phyloP scores from a whole-genome alignment of 164 flowering plant species.

The Magnolia officinalis region DNA sequence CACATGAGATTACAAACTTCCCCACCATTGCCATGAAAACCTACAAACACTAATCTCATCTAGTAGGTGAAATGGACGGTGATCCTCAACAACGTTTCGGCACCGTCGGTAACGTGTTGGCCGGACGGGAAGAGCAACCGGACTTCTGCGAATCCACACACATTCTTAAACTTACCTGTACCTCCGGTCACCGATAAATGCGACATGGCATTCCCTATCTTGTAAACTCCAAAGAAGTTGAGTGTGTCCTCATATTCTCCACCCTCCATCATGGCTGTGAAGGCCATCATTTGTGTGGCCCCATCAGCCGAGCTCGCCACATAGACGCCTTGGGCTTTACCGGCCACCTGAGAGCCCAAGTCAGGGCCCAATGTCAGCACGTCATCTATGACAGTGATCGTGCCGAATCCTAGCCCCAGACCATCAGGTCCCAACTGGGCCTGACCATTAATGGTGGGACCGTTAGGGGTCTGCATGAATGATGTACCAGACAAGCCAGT shows the following conservation, averaged over 20 bases:
- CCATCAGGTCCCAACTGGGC: conserved; percentile 70
- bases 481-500: conserved; percentile 72
- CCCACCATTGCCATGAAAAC: neutral
- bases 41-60: conserved; percentile 4
- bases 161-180: conserved; percentile 74
- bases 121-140: conserved; percentile 63
- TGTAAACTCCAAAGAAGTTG: conserved; percentile 71
- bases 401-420: conserved; percentile 68
- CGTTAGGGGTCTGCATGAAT: conserved; percentile 37
- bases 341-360: conserved; percentile 46
- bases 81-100: conserved; percentile 65
- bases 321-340: conserved; percentile 68
- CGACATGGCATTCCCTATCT: conserved; percentile 57
- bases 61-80: conserved; percentile 58
- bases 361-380: conserved; percentile 48
- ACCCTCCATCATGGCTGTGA: conserved; percentile 72
- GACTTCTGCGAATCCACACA: conserved; percentile 67
- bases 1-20: neutral
- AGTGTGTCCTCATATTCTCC: conserved; percentile 79
- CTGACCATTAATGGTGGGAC: conserved; percentile 21
- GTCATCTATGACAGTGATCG: conserved; percentile 69
- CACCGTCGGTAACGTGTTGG: conserved; percentile 57
- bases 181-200: conserved; percentile 74
- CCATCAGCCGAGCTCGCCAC: conserved; percentile 72
- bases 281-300: conserved; percentile 66